These are phyloP conservation scores for Hanseniaspora gamundiae DNA, from an alignment of 1,139 yeast genomes.

Conservation along the genomic window DNA sequence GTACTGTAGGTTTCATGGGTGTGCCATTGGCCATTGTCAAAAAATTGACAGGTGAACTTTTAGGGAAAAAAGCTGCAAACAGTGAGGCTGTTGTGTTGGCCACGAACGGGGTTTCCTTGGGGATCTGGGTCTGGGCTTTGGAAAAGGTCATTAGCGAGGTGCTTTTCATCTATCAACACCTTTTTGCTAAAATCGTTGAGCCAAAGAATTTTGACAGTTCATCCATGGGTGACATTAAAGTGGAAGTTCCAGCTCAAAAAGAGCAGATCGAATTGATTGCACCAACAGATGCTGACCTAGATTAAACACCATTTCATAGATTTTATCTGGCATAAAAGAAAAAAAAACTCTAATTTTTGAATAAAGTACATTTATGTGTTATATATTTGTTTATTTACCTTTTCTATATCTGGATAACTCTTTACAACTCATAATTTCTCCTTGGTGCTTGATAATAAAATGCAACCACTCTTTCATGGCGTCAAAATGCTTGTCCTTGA, in stretches of 20 bases:
- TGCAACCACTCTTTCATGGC: conserved; percentile 7
- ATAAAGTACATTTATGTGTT: neutral
- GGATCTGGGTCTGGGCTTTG: conserved; percentile 25
- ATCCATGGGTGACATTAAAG: conserved; percentile 1
- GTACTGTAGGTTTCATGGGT: conserved; percentile 8
- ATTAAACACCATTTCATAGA: neutral
- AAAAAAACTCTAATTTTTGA: neutral
- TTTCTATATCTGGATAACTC: conserved; percentile 6
- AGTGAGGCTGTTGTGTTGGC: conserved; percentile 1
- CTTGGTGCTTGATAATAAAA: conserved; percentile 8
- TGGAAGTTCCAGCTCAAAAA: conserved; percentile 10
- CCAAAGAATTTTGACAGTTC: conserved; percentile 6
- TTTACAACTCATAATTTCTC: conserved; percentile 7
- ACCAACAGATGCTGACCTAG: neutral
- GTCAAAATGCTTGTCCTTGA: conserved; percentile 7
- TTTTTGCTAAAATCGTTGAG: neutral
- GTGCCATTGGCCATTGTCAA: conserved; percentile 6
- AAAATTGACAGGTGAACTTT: conserved; percentile 4
- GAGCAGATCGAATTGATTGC: conserved; percentile 7
- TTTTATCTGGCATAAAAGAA: neutral
- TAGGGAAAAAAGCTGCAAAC: neutral
- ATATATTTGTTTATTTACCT: neutral
- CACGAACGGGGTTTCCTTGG: conserved; percentile 19
- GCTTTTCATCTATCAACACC: conserved; percentile 12
- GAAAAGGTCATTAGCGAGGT: conserved; percentile 17